Conservation (phyloP, 2,329 filamentous ascomycete species). For the Penicillium sp. region DNA sequence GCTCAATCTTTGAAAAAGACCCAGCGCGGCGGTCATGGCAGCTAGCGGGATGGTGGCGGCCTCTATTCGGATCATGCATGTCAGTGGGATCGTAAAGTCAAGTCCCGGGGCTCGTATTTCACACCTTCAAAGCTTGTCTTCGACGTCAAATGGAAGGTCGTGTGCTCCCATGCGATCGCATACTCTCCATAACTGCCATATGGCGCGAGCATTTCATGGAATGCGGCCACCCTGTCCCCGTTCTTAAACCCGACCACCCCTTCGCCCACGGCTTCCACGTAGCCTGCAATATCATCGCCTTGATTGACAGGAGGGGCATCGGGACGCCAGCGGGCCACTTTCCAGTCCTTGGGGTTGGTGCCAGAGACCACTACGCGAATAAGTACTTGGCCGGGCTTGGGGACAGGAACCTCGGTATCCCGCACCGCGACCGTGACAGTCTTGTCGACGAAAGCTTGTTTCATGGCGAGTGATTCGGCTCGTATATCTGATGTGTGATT, state of each 20-base stretch:
- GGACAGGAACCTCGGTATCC: conserved; percentile 46
- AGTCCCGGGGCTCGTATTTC: neutral
- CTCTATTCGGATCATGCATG: conserved; percentile 35
- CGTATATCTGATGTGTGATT: neutral
- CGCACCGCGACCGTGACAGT: conserved; percentile 40
- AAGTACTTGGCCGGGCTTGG: conserved; percentile 39
- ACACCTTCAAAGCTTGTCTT: conserved; percentile 55
- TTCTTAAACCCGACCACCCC: conserved; percentile 56
- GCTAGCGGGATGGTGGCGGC: conserved; percentile 60
- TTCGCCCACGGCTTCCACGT: conserved; percentile 53
- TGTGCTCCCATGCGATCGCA: conserved; percentile 54
- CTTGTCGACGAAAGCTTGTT: conserved; percentile 42
- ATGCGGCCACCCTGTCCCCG: conserved; percentile 56
- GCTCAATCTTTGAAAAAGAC: conserved; percentile 49
- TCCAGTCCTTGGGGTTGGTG: conserved; percentile 55
- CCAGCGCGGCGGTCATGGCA: conserved; percentile 56
- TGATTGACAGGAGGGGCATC: conserved; percentile 36
- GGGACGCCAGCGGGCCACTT: conserved; percentile 19
- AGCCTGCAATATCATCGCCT: conserved; percentile 56
- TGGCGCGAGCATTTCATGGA: conserved; percentile 52
- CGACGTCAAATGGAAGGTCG: conserved; percentile 57
- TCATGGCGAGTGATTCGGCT: conserved; percentile 33
- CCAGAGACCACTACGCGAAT: conserved; percentile 46
- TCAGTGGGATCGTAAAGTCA: neutral
- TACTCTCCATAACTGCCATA: conserved; percentile 61